These are phyloP conservation scores for Diaporthe eres DNA, from an alignment of 2,329 filamentous ascomycete genomes.

Conservation along the genomic window DNA sequence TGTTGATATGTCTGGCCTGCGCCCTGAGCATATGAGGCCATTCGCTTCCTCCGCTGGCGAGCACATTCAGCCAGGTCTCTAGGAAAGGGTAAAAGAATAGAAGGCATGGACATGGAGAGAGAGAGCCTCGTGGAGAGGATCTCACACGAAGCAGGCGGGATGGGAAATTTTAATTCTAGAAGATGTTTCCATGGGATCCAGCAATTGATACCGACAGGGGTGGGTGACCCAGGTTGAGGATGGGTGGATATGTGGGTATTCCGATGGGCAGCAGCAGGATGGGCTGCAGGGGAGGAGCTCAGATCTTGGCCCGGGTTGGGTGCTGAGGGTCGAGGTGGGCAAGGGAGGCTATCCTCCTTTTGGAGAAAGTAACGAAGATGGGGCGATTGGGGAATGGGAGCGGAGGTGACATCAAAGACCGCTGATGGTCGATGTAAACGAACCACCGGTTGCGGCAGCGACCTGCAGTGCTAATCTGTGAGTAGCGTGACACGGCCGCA, in stretches of 20 bases:
- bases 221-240: slow-evolving; percentile 16
- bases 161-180: slow-evolving; percentile 27
- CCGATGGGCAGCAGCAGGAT: slow-evolving; percentile 7
- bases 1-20: slow-evolving; percentile 43
- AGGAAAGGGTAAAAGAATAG: slow-evolving; percentile 14
- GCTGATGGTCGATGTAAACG: slow-evolving; percentile 20
- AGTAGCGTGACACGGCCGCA: slow-evolving; percentile 21
- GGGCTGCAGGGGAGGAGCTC: slow-evolving; percentile 7
- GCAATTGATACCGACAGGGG: slow-evolving; percentile 28
- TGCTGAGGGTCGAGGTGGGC: background rate
- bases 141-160: slow-evolving; percentile 30
- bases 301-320: slow-evolving; percentile 24
- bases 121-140: slow-evolving; percentile 24
- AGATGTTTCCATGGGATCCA: slow-evolving; percentile 24
- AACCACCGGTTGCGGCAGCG: slow-evolving; percentile 9
- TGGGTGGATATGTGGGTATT: slow-evolving; percentile 24
- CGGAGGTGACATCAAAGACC: slow-evolving; percentile 9
- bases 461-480: slow-evolving; percentile 27
- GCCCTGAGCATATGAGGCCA: slow-evolving; percentile 45
- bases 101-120: slow-evolving; percentile 28
- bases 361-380: slow-evolving; percentile 36
- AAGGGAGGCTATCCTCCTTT: slow-evolving; percentile 34
- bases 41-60: slow-evolving; percentile 41
- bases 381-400: slow-evolving; percentile 5
- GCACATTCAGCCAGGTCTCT: slow-evolving; percentile 31